Percentiles rank a stretch among this genome's conserved stretches.
phyloP scores from a whole-genome alignment of 148 eudicot genomes.

The Fallopia convolvulus region DNA sequence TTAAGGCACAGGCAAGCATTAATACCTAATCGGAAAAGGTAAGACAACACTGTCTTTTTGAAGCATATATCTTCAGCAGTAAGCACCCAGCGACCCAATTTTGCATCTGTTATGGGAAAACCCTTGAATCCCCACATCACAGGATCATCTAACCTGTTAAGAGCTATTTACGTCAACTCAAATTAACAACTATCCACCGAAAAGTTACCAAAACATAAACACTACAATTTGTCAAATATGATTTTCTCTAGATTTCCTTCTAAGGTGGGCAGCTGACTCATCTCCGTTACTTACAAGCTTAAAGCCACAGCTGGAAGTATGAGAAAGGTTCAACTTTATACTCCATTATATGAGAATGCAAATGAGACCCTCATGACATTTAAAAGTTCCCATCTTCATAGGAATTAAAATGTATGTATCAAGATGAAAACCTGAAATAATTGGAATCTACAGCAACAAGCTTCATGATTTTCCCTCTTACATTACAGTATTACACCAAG shows the following conservation, averaged over 20 bases:
- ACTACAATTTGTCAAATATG: not conserved
- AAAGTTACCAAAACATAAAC: not conserved
- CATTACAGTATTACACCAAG: not conserved
- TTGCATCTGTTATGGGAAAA: slow-evolving; percentile 60
- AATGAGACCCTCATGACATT: not conserved
- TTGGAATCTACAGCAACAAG: not conserved
- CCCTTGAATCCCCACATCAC: slow-evolving; percentile 93
- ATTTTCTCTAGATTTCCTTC: not conserved
- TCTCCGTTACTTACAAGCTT: not conserved
- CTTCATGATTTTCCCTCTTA: not conserved
- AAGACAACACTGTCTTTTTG: slow-evolving; percentile 63
- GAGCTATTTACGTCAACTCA: slow-evolving; percentile 1
- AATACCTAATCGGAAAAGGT: slow-evolving; percentile 78
- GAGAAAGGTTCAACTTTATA: too few relatives aligned
- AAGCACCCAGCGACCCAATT: slow-evolving; percentile 78
- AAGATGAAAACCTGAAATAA: not conserved
- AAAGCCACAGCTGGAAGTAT: too few relatives aligned
- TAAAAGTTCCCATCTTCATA: not conserved
- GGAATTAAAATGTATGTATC: not conserved
- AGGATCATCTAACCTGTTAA: slow-evolving; percentile 92
- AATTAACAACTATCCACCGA: not conserved
- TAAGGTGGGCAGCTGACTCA: not conserved
- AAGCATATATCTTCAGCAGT: slow-evolving; percentile 98
- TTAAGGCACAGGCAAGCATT: not conserved
- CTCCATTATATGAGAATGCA: not conserved